Conservation (phyloP, 2,329 filamentous ascomycete genomes). For the Dactylellina drechsleri region DNA sequence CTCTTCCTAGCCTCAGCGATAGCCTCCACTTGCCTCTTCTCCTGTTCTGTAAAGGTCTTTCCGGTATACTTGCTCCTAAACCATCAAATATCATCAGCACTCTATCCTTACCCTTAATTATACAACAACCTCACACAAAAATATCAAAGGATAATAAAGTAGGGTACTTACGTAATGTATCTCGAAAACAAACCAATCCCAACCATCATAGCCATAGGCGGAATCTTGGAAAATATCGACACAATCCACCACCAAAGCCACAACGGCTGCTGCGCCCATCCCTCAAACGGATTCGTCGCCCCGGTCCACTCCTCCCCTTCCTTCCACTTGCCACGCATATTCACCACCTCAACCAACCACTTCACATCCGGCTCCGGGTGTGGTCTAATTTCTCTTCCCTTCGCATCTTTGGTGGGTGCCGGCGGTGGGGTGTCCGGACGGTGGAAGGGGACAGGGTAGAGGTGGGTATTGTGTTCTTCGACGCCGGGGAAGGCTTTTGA, state of each 20-base stretch:
- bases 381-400: not conserved
- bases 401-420: conserved; percentile 3
- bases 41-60: too few relatives aligned
- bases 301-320: conserved; percentile 33
- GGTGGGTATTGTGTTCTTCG: conserved; percentile 23
- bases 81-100: too few relatives aligned
- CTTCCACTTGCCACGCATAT: conserved; percentile 24
- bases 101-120: too few relatives aligned
- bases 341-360: conserved; percentile 29
- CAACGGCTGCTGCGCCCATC: conserved; percentile 18
- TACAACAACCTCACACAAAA: too few relatives aligned
- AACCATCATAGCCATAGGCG: conserved; percentile 53
- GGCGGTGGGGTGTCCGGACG: conserved; percentile 27
- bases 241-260: conserved; percentile 43
- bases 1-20: too few relatives aligned
- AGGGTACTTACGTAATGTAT: conserved; percentile 41
- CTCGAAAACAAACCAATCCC: conserved; percentile 47
- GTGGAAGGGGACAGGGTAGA: conserved; percentile 47
- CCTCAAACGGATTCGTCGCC: conserved; percentile 34
- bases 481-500: conserved; percentile 36
- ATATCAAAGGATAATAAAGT: too few relatives aligned
- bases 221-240: conserved; percentile 25
- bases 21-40: too few relatives aligned
- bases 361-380: conserved; percentile 26
- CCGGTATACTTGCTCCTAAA: too few relatives aligned